Percentiles rank a stretch among this genome's conserved stretches.
Conservation (phyloP, 768 basidiomycete genomes). For the Naganishia onofrii region DNA sequence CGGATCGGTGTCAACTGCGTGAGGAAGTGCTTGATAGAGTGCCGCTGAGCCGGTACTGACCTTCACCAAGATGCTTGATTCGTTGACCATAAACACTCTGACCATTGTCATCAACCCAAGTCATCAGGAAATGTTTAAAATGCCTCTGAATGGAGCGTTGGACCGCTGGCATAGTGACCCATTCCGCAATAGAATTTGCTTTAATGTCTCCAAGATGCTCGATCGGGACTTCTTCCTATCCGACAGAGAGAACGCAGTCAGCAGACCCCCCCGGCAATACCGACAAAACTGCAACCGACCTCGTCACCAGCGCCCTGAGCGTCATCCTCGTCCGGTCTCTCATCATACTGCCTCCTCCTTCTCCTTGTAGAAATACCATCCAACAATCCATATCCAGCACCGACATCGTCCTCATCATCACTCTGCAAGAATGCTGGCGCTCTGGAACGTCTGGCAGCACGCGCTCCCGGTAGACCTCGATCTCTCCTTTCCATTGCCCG, state of each 20-base stretch:
- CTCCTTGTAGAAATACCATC: slow-evolving; percentile 73
- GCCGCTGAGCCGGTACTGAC: slow-evolving; percentile 56
- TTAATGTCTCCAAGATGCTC: slow-evolving; percentile 98
- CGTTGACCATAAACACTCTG: slow-evolving; percentile 90
- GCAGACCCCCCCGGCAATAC: neutral
- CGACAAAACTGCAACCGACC: slow-evolving; percentile 30
- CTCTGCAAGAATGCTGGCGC: slow-evolving; percentile 84
- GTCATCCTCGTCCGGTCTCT: slow-evolving; percentile 84
- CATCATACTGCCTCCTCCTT: slow-evolving; percentile 88
- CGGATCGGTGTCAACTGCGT: neutral
- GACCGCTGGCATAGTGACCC: slow-evolving; percentile 92
- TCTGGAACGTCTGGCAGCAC: slow-evolving; percentile 73
- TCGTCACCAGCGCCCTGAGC: slow-evolving; percentile 61
- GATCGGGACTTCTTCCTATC: slow-evolving; percentile 78
- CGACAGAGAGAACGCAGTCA: neutral
- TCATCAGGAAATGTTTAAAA: slow-evolving; percentile 93
- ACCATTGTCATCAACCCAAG: slow-evolving; percentile 87
- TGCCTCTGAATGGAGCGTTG: slow-evolving; percentile 83
- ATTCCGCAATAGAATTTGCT: slow-evolving; percentile 92
- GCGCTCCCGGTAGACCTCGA: slow-evolving; percentile 64
- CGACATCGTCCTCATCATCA: slow-evolving; percentile 74
- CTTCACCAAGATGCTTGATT: slow-evolving; percentile 90
- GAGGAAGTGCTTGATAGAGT: no score
- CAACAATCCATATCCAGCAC: slow-evolving; percentile 62
- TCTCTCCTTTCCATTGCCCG: slow-evolving; percentile 83